A percentile compares a stretch with the other conserved stretches of the same genome.
Evolutionary conservation across 2,329 filamentous ascomycete species (phyloP).

Genomic region (Diaporthe citriasiana): DNA sequence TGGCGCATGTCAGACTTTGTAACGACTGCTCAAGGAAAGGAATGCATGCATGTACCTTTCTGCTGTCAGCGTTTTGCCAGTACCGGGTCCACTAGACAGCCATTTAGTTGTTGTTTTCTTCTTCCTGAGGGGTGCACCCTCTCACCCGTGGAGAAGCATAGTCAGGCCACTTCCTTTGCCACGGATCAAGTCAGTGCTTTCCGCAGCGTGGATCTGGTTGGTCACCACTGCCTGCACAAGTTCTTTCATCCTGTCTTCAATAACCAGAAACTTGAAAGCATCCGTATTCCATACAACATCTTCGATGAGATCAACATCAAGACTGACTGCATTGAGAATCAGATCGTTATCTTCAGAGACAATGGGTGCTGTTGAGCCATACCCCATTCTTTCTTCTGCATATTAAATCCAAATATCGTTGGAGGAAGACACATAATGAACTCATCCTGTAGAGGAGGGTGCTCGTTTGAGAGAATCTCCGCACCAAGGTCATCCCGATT

Average conservation of each 20-base stretch:
- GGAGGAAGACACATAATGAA: neutral
- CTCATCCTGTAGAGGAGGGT: neutral
- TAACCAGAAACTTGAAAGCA: neutral
- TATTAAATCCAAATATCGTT: neutral
- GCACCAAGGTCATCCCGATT: neutral
- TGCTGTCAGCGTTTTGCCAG: neutral
- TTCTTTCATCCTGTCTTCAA: neutral
- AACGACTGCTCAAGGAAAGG: neutral
- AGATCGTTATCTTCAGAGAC: neutral
- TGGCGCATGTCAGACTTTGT: neutral
- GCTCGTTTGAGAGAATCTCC: neutral
- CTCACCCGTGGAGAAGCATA: neutral
- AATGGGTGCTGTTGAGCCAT: neutral
- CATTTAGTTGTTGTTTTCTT: neutral
- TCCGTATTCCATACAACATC: neutral
- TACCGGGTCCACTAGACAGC: neutral
- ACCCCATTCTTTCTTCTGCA: constrained; percentile 3
- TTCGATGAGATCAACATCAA: neutral
- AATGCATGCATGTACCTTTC: neutral
- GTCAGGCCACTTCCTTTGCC: neutral
- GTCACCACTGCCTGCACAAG: neutral
- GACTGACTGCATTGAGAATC: neutral
- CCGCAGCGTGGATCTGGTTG: neutral
- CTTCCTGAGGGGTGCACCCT: neutral
- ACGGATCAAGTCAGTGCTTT: neutral